Evolutionary conservation across 192 early-diverging fungal species (phyloP).

Genomic region (Thamnidium elegans): DNA sequence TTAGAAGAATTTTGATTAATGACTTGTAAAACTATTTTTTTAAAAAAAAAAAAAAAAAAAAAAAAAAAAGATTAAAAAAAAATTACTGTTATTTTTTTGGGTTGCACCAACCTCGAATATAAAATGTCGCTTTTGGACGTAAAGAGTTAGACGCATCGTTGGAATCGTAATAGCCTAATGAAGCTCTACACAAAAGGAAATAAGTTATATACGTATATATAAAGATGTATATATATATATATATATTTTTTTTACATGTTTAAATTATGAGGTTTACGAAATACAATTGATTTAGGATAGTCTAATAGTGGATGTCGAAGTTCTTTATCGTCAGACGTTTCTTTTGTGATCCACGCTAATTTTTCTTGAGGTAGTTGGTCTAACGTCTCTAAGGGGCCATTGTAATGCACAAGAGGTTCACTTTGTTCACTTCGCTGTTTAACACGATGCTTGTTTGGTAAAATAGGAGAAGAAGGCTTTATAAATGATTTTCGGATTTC

Average conservation of each 20-base stretch:
- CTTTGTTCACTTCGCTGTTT: too few relatives aligned
- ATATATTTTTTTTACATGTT: neutral
- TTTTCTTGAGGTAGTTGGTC: slow-evolving; percentile 29
- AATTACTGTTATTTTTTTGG: neutral
- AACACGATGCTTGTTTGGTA: too few relatives aligned
- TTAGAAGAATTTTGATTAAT: slow-evolving; percentile 12
- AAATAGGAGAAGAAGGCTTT: too few relatives aligned
- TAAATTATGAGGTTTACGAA: slow-evolving; percentile 24
- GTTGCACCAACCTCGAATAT: slow-evolving; percentile 23
- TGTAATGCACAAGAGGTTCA: slow-evolving; percentile 27
- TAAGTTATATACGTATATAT: neutral
- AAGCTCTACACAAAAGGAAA: too few relatives aligned
- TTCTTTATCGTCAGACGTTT: slow-evolving; percentile 11
- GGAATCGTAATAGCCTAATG: neutral
- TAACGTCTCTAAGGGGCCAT: slow-evolving; percentile 23
- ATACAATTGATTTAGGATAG: slow-evolving; percentile 15
- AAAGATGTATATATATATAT: neutral
- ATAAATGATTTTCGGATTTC: too few relatives aligned
- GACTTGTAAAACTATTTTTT: slow-evolving; percentile 16
- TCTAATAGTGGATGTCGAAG: neutral
- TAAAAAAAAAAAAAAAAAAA: neutral
- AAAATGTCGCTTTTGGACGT: slow-evolving; percentile 23
- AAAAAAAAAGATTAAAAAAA: neutral
- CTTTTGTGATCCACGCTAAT: slow-evolving; percentile 21
- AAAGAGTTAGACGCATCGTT: neutral